Conservation (phyloP, 1,284 basidiomycete genomes). For the Gymnopus androsaceus region DNA sequence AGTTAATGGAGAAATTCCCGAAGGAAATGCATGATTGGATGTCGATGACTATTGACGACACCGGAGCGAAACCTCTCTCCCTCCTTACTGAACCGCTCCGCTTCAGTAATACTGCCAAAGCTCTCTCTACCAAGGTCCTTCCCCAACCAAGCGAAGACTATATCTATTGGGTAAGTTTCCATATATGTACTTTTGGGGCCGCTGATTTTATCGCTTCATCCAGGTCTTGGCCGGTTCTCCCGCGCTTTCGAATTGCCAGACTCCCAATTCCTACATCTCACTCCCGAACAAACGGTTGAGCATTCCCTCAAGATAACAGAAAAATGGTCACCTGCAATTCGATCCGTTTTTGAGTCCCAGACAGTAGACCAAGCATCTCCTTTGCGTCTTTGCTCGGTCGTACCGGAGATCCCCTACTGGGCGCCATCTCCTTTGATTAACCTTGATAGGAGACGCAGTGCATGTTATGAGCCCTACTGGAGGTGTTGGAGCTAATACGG, state of each 20-base stretch:
- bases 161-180: conserved; percentile 4
- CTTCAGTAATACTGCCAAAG: conserved; percentile 2
- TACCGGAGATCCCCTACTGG: not conserved
- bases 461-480: not conserved
- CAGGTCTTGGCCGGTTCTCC: no score
- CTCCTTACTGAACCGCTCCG: not conserved
- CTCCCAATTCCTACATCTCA: not conserved
- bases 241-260: not conserved
- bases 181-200: no score
- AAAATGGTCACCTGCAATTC: not conserved
- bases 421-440: not conserved
- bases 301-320: conserved; percentile 2
- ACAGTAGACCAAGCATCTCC: not conserved
- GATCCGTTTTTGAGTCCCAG: not conserved
- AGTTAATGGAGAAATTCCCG: conserved; percentile 1
- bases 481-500: conserved; percentile 2
- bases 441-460: not conserved
- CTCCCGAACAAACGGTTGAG: not conserved
- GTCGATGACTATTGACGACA: conserved; percentile 7
- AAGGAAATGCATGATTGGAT: conserved; percentile 7
- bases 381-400: not conserved
- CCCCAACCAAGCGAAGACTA: conserved; percentile 5
- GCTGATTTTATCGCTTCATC: no score
- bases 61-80: not conserved
- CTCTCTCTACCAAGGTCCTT: not conserved